Conservation (phyloP, 345 rosid genomes). For the Corchorus olitorius region DNA sequence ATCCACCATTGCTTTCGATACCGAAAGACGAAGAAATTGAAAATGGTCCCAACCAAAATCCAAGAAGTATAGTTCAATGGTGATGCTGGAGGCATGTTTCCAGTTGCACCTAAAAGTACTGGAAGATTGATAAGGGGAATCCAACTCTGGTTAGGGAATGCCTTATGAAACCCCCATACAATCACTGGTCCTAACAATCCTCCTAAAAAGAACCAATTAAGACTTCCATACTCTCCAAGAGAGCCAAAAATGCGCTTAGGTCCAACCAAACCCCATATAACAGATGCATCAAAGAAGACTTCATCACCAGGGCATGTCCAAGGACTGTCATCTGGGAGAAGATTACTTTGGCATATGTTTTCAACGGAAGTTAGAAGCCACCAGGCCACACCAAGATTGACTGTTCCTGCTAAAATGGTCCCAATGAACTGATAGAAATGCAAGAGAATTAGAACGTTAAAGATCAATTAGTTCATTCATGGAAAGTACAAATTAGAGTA, state of each 20-base stretch:
- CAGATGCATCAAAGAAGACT: slow-evolving; percentile 43
- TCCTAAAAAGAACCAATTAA: slow-evolving; percentile 45
- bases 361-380: slow-evolving; percentile 36
- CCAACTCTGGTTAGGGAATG: slow-evolving; percentile 37
- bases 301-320: slow-evolving; percentile 40
- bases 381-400: slow-evolving; percentile 39
- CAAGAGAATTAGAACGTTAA: background rate
- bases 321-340: slow-evolving; percentile 31
- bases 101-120: slow-evolving; percentile 40
- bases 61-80: slow-evolving; percentile 36
- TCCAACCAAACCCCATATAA: slow-evolving; percentile 43
- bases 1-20: slow-evolving; percentile 46
- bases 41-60: slow-evolving; percentile 39
- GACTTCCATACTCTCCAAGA: slow-evolving; percentile 29
- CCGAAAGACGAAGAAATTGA: slow-evolving; percentile 42
- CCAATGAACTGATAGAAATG: slow-evolving; percentile 33
- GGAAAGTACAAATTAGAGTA: background rate
- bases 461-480: background rate
- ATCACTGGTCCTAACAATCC: slow-evolving; percentile 33
- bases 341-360: slow-evolving; percentile 30
- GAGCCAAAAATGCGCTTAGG: slow-evolving; percentile 38
- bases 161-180: slow-evolving; percentile 34
- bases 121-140: slow-evolving; percentile 42
- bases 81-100: slow-evolving; percentile 37
- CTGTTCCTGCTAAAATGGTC: slow-evolving; percentile 41